These are phyloP conservation scores for Alternaria sp. DNA, from an alignment of 2,329 filamentous ascomycete species.

Conservation along the genomic window DNA sequence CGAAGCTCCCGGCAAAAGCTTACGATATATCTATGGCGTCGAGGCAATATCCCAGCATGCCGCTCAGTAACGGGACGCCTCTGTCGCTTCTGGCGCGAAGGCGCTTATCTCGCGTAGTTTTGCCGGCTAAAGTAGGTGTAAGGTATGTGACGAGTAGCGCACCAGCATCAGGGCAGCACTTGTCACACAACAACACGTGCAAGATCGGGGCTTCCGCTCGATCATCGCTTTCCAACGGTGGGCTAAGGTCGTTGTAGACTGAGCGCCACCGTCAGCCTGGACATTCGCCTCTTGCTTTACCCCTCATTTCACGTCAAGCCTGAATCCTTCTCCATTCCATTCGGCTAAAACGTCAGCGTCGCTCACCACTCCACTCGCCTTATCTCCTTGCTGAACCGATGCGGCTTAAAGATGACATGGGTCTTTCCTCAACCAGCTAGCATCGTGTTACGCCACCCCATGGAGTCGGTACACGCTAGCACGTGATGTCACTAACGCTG, in stretches of 20 bases:
- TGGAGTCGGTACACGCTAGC: slow-evolving; percentile 5
- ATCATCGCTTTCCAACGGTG: slow-evolving; percentile 1
- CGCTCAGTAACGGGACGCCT: not conserved
- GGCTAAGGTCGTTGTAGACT: not conserved
- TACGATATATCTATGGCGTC: not conserved
- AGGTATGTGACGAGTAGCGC: not conserved
- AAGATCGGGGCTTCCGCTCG: not conserved
- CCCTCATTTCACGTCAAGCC: not conserved
- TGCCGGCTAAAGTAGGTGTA: not conserved
- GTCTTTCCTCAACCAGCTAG: slow-evolving; percentile 1
- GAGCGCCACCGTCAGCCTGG: not conserved
- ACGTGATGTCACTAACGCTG: slow-evolving; percentile 5
- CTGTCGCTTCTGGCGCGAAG: not conserved
- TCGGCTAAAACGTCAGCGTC: not conserved
- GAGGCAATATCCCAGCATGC: not conserved
- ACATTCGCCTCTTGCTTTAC: not conserved
- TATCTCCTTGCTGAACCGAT: not conserved
- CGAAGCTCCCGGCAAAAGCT: not conserved
- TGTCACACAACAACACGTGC: slow-evolving; percentile 6
- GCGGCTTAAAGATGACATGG: not conserved
- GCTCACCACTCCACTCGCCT: not conserved
- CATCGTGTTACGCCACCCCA: not conserved
- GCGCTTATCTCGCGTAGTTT: not conserved
- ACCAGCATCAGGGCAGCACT: not conserved
- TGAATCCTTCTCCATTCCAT: not conserved